Base-by-base conservation (phyloP, 2,329 filamentous ascomycete genomes). In the Talaromyces atroroseus region DNA sequence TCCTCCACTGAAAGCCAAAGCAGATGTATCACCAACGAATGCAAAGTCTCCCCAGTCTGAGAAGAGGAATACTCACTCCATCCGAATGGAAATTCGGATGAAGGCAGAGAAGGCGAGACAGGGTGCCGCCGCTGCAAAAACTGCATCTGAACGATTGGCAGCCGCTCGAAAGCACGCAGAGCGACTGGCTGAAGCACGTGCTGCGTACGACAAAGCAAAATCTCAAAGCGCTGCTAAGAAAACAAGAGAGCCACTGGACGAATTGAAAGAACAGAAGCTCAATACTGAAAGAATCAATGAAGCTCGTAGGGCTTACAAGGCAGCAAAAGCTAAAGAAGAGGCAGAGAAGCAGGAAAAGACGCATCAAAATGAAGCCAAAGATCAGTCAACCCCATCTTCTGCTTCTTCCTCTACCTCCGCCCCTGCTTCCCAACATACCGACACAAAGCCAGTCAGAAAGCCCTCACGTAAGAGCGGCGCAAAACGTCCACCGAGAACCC, bases 121-220 rank as follows among this genome's bases (percentile, higher is more conserved):
- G 29, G 52, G 45, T 8, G 49, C 57, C 7, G 53, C 52, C 1
- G 54, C 55, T 10, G 57, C 57, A 12, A 56, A 56, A 26, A 20
- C 47, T 23, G 54, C 53, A 8, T 51, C 52, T n/a, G 49, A 52
- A 10, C 32, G 54, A 24, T 36, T 59, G 24, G 45, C 44, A 24
- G 57, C 52, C 21, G 52, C 57, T 16, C 53, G 57, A 18, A 40
- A 56, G 24, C 49, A 56, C n/a, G 57, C 57, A n/a, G 57, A 59
- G 24, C 24, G 53, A 48, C 54, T 59, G 36, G 57, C 57, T 2
- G 57, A 59, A 32, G 57, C 53, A 26, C 52, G 53, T 16, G 49
- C 49, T 49, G 57, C 57, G 10, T 59, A 56, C 45, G 53, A 56
- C 21, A 55, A 53, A 24, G 56, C 42, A 23, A 55, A 58, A 11